phyloP scores from a whole-genome alignment of 805 yeast species.

The Kuraishia cidri region DNA sequence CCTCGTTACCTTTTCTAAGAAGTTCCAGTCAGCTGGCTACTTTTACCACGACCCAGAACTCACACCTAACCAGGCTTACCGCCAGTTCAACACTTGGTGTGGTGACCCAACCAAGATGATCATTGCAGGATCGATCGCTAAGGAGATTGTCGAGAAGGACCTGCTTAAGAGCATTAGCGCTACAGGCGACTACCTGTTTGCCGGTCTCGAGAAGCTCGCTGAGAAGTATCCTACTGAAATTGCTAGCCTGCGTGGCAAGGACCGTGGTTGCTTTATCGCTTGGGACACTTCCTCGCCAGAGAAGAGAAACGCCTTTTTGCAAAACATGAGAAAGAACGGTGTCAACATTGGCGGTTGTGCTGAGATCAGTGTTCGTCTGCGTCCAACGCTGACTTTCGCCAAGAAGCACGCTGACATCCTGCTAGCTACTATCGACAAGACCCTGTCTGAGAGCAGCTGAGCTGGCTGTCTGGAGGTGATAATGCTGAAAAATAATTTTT shows the following conservation, averaged over 20 bases:
- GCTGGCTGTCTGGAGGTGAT: neutral
- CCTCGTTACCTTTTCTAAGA: constrained; percentile 63
- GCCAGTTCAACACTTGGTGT: constrained; percentile 75
- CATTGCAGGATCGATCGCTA: constrained; percentile 50
- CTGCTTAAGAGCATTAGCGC: constrained; percentile 37
- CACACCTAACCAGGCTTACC: constrained; percentile 51
- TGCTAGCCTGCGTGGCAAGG: constrained; percentile 50
- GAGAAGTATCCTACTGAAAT: constrained; percentile 30
- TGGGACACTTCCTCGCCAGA: constrained; percentile 41
- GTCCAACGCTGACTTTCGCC: constrained; percentile 59
- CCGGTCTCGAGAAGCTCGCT: constrained; percentile 27
- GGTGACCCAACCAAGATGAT: constrained; percentile 67
- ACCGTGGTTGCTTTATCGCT: constrained; percentile 58
- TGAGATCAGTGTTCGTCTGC: constrained; percentile 45
- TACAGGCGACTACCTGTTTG: constrained; percentile 47
- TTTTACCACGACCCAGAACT: constrained; percentile 51
- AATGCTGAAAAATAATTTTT: too few relatives aligned
- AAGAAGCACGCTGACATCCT: constrained; percentile 53
- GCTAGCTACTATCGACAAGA: constrained; percentile 26
- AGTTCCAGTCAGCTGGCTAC: constrained; percentile 69
- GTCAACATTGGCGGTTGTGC: constrained; percentile 67
- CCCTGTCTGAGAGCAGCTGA: constrained; percentile 10
- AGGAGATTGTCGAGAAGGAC: constrained; percentile 40
- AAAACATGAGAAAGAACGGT: constrained; percentile 38
- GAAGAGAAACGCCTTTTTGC: constrained; percentile 37